Evolutionary conservation across 805 yeast species (phyloP).

Genomic region (Wickerhamiella siamensis): DNA sequence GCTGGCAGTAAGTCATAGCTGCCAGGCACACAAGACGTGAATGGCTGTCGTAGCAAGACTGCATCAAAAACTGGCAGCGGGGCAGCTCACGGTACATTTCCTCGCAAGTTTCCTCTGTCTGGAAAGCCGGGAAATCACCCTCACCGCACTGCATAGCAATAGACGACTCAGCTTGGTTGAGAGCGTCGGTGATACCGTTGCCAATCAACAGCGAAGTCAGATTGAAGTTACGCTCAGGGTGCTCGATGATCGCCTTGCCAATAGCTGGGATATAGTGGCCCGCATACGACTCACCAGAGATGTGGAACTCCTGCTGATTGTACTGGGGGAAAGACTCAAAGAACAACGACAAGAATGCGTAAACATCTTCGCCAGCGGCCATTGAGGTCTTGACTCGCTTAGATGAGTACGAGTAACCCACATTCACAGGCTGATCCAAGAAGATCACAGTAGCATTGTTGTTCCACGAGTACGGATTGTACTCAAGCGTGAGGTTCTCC

Average conservation of each 20-base stretch:
- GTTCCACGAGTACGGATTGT: constrained; percentile 87
- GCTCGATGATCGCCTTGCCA: constrained; percentile 40
- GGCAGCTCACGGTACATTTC: constrained; percentile 47
- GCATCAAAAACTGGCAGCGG: constrained; percentile 35
- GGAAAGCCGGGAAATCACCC: constrained; percentile 64
- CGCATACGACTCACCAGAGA: constrained; percentile 90
- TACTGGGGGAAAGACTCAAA: constrained; percentile 79
- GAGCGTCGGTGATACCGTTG: constrained; percentile 71
- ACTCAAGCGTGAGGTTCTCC: constrained; percentile 53
- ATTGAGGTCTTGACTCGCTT: constrained; percentile 12
- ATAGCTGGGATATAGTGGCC: constrained; percentile 93
- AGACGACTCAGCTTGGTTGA: constrained; percentile 64
- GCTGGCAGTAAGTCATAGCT: constrained; percentile 77
- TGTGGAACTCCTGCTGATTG: constrained; percentile 50
- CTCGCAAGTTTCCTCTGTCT: constrained; percentile 53
- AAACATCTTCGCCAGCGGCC: constrained; percentile 83
- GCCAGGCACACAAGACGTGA: constrained; percentile 56
- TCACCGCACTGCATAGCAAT: constrained; percentile 88
- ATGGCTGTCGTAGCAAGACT: constrained; percentile 50
- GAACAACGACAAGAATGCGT: constrained; percentile 72
- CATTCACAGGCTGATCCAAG: constrained; percentile 90
- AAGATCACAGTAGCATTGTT: constrained; percentile 81
- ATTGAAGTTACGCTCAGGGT: constrained; percentile 53
- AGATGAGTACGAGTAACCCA: constrained; percentile 70
- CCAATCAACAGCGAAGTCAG: constrained; percentile 77